A percentile compares a stretch with the other conserved stretches of the same genome.
Evolutionary conservation across 129 eudicot species (phyloP).

Genomic region (Cynara cardunculus): DNA sequence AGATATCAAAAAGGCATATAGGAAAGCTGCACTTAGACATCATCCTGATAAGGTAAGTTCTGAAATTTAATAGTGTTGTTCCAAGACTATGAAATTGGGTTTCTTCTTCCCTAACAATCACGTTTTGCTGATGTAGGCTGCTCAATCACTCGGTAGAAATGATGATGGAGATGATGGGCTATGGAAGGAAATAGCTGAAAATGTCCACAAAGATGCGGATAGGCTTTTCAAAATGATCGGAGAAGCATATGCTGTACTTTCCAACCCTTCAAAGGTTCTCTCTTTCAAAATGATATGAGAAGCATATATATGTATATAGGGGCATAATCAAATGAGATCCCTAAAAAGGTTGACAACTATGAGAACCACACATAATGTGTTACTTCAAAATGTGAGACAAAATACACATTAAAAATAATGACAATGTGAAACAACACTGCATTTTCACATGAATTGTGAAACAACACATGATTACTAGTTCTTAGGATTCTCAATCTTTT

Average conservation of each 20-base stretch:
- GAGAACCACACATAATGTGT: not conserved
- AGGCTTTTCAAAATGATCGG: slow-evolving; percentile 97
- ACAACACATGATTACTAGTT: no score
- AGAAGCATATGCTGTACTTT: slow-evolving; percentile 92
- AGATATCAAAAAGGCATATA: slow-evolving; percentile 90
- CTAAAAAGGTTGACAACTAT: not conserved
- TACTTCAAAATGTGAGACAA: not conserved
- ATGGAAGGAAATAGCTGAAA: slow-evolving; percentile 84
- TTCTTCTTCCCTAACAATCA: not conserved
- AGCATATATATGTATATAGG: not conserved
- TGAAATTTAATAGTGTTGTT: not conserved
- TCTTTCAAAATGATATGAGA: not conserved
- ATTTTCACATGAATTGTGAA: not conserved
- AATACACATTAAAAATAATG: not conserved
- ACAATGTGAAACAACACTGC: no score
- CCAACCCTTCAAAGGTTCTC: slow-evolving; percentile 71
- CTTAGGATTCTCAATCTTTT: not conserved
- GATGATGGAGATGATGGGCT: slow-evolving; percentile 81
- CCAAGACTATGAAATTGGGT: not conserved
- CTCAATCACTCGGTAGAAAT: slow-evolving; percentile 69
- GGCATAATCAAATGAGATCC: not conserved
- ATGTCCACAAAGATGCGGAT: slow-evolving; percentile 83
- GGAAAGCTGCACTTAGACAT: slow-evolving; percentile 95
- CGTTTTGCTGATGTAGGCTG: slow-evolving; percentile 59
- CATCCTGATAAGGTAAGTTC: slow-evolving; percentile 88